phyloP scores from a whole-genome alignment of 1,284 basidiomycete genomes.

The Hymenochaete sp. region DNA sequence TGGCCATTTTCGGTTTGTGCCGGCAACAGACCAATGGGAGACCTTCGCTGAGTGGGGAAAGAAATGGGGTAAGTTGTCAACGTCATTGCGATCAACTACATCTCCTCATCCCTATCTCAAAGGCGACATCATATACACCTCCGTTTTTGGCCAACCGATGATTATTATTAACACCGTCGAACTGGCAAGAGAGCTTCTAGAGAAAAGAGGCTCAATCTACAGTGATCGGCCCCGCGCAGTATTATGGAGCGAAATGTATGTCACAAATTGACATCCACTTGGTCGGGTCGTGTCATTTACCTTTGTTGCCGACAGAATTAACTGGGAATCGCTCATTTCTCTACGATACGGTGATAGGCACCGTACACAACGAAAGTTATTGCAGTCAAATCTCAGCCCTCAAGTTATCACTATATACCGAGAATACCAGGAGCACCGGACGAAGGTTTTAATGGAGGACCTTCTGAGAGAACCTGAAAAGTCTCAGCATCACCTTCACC shows the following conservation, averaged over 20 bases:
- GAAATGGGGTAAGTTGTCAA: slow-evolving; percentile 24
- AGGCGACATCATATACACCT: slow-evolving; percentile 14
- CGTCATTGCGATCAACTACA: not conserved
- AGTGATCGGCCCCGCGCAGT: slow-evolving; percentile 29
- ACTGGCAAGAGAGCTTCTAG: slow-evolving; percentile 28
- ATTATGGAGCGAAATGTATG: slow-evolving; percentile 28
- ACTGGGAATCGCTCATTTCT: slow-evolving; percentile 27
- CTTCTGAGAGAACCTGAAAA: slow-evolving; percentile 25
- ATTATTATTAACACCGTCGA: slow-evolving; percentile 28
- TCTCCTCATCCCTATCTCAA: no score
- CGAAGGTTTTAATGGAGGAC: slow-evolving; percentile 24
- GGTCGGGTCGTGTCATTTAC: no score
- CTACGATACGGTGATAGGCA: slow-evolving; percentile 29
- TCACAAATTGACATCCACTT: not conserved
- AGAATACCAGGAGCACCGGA: slow-evolving; percentile 26
- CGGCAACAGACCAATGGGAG: slow-evolving; percentile 24
- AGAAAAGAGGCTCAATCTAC: slow-evolving; percentile 29
- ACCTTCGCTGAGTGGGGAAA: slow-evolving; percentile 28
- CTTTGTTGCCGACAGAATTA: no score
- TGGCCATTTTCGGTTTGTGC: slow-evolving; percentile 27
- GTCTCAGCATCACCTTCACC: slow-evolving; percentile 23
- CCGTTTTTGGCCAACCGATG: slow-evolving; percentile 25
- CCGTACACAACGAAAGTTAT: slow-evolving; percentile 29
- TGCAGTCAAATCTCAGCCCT: slow-evolving; percentile 26
- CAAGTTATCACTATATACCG: slow-evolving; percentile 23